Evolutionary conservation across 2,329 filamentous ascomycete genomes (phyloP).

Genomic region (Colletotrichum noveboracense): DNA sequence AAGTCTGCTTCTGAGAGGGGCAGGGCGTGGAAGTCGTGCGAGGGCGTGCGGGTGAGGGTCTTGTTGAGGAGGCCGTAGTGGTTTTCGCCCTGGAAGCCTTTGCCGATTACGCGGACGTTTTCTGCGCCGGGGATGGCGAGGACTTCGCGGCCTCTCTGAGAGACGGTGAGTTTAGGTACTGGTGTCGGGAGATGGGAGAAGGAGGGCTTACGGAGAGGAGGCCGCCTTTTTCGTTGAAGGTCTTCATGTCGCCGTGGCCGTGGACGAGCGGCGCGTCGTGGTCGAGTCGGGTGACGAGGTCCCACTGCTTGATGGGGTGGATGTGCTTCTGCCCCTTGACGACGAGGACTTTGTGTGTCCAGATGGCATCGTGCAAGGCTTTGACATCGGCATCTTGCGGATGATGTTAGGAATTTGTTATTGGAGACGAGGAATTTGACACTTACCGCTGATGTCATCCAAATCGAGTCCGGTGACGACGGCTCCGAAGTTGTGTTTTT

Average conservation of each 20-base stretch:
- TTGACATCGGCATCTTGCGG: background rate
- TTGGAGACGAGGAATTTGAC: background rate
- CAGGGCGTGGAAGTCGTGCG: slow-evolving; percentile 42
- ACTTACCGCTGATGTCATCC: background rate
- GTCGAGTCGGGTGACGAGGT: slow-evolving; percentile 48
- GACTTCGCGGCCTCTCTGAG: slow-evolving; percentile 30
- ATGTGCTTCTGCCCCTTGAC: slow-evolving; percentile 23
- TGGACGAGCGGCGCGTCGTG: slow-evolving; percentile 43
- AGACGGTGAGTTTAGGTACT: background rate
- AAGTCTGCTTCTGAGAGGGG: slow-evolving; percentile 38
- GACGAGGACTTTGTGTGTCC: background rate
- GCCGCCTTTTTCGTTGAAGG: slow-evolving; percentile 44
- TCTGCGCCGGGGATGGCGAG: slow-evolving; percentile 45
- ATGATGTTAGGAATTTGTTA: accelerated
- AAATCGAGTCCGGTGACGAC: background rate
- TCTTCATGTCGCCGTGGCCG: slow-evolving; percentile 45
- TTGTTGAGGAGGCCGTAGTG: slow-evolving; percentile 47
- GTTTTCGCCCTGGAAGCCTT: slow-evolving; percentile 48
- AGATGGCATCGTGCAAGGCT: background rate
- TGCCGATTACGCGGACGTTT: slow-evolving; percentile 49
- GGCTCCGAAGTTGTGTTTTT: background rate
- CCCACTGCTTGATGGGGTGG: slow-evolving; percentile 47
- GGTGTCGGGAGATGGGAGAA: background rate
- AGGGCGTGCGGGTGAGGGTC: slow-evolving; percentile 32
- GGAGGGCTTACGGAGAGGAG: slow-evolving; percentile 31